A percentile compares a stretch with the other conserved stretches of the same genome.
phyloP scores from a whole-genome alignment of 2,329 filamentous ascomycete species.

The Epicoccum nigrum region DNA sequence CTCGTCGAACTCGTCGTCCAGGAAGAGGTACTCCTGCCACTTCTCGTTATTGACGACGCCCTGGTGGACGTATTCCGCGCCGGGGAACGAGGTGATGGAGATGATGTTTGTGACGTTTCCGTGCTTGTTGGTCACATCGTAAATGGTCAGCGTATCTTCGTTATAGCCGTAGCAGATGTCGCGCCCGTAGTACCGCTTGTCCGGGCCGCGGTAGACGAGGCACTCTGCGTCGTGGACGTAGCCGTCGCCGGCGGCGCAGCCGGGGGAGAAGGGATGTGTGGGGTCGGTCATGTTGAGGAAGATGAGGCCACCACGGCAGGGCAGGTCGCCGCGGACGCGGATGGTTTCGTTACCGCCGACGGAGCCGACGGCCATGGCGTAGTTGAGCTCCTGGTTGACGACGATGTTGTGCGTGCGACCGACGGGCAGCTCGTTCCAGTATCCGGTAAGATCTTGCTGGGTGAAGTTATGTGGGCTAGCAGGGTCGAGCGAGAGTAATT shows the following conservation, averaged over 20 bases:
- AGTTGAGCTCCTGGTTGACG: slow-evolving; percentile 39
- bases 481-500: slow-evolving; percentile 38
- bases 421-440: slow-evolving; percentile 35
- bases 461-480: slow-evolving; percentile 33
- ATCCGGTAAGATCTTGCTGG: slow-evolving; percentile 33
- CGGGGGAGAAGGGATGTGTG: slow-evolving; percentile 57
- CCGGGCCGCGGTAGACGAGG: slow-evolving; percentile 59
- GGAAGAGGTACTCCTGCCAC: slow-evolving; percentile 37
- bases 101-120: slow-evolving; percentile 51
- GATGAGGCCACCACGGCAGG: slow-evolving; percentile 60
- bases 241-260: slow-evolving; percentile 60
- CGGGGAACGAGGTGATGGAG: slow-evolving; percentile 59
- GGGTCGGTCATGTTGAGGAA: slow-evolving; percentile 63
- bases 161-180: slow-evolving; percentile 64
- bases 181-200: slow-evolving; percentile 53
- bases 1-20: slow-evolving; percentile 44
- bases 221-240: slow-evolving; percentile 68
- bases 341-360: slow-evolving; percentile 34
- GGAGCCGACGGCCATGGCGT: slow-evolving; percentile 37
- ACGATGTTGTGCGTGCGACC: slow-evolving; percentile 44
- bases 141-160: slow-evolving; percentile 57
- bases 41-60: slow-evolving; percentile 46
- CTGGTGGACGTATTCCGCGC: slow-evolving; percentile 62
- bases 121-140: slow-evolving; percentile 57
- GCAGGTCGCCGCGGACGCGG: slow-evolving; percentile 30